Base-by-base conservation (phyloP, 352 stramenopile genomes). In the Globisporangium yorkense region DNA sequence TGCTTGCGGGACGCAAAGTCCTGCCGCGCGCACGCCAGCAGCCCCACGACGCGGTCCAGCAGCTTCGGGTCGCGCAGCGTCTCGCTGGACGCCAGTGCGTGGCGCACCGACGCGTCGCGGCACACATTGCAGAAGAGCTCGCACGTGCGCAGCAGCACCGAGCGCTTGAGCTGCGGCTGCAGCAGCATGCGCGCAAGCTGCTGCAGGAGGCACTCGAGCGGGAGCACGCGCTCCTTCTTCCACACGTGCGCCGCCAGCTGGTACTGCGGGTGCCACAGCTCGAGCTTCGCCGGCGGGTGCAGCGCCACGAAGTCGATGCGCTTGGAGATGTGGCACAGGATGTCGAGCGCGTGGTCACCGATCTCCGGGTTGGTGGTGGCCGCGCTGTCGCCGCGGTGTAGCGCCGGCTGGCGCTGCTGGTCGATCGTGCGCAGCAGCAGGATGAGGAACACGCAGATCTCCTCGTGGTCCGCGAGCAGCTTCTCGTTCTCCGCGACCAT, bases 401-500 rank as follows among this genome's bases (percentile, higher is more conserved):
- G 35, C 12, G 35, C 35, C 35, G 35, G 8, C 8, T 40, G 35
- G 35, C 35, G 35, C 35, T 49, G 24, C 39, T 71, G 62, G 40
- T 78, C 69, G 47, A 72, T 47, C 3, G 54, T 66, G 12, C 77
- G 78, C 39, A 90, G 61, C 24, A 67, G 64, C n/a, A 84, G 64
- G 56, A 88, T 89, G 27, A 84, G 62, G 41, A 80, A 87, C 41
- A 87, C 64, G 15, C 72, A 80, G 21, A 89, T 51, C 20, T 88
- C 77, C 49, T 89, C 75, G 51, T 93, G 79, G 29, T 79, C 65
- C 6, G 80, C 79, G 10, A 93, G 63, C 0, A 74, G 66, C 51
- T 79, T 75, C 56, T 89, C 75, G 57, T 93, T 93, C 21, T 75
- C 83, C 4, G 66, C 52, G n/a, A 91, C 67, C 68, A 90, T 83